Conservation (phyloP, 768 basidiomycete genomes). For the Sporobolomyces pararoseus region DNA sequence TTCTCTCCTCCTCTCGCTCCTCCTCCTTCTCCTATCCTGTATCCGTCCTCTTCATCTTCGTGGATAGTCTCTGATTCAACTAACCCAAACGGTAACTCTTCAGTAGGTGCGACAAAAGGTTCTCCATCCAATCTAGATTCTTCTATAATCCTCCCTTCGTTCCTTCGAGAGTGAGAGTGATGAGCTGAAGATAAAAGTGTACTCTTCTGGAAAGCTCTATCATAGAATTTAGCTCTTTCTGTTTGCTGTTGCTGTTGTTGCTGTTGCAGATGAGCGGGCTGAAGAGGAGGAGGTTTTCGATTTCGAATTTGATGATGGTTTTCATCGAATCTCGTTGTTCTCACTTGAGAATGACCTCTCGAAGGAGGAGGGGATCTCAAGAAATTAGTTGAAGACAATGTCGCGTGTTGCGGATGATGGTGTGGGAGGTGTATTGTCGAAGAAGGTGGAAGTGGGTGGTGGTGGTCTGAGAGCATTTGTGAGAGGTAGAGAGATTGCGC, state of each 20-base stretch:
- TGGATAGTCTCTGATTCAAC: not conserved
- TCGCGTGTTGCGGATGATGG: slow-evolving; percentile 10
- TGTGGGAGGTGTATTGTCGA: slow-evolving; percentile 11
- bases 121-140: slow-evolving; percentile 33
- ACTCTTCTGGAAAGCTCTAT: slow-evolving; percentile 30
- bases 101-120: slow-evolving; percentile 27
- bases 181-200: not conserved
- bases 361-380: slow-evolving; percentile 11
- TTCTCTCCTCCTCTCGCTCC: not conserved
- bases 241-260: too few relatives aligned
- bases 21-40: not conserved
- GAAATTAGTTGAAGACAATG: not conserved
- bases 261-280: not conserved
- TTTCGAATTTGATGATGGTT: too few relatives aligned
- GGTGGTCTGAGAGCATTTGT: slow-evolving; percentile 55
- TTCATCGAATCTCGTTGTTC: not conserved
- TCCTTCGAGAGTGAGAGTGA: not conserved
- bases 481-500: slow-evolving; percentile 84
- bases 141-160: slow-evolving; percentile 7
- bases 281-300: too few relatives aligned
- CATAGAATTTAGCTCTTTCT: slow-evolving; percentile 35
- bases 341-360: not conserved
- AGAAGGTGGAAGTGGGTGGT: not conserved
- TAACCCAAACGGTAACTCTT: slow-evolving; percentile 25
- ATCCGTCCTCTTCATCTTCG: slow-evolving; percentile 2